Evolutionary conservation across 202 grass and related monocot species (phyloP), one percentile per base, ranked within the genome.

Genomic region (Zizania palustris): DNA sequence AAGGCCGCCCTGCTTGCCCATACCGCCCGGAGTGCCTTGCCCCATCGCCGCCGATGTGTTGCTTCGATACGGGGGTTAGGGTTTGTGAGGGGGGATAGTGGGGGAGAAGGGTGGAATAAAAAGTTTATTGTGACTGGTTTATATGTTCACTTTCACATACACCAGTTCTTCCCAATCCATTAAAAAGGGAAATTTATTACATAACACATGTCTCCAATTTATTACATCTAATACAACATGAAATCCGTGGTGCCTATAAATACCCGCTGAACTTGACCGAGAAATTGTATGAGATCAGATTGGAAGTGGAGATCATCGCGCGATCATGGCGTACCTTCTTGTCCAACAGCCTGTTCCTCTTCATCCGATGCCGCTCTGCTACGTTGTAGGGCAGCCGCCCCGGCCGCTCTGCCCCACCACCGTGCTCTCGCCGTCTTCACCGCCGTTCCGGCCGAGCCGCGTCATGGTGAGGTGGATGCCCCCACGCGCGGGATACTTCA

Each of bases 1-100:
- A 48, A 85, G 93, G 8, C 85, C 85, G 6, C 88, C 88, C 57
- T 87, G 90, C 71, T 88, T 93, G 21, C 90, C 90, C 88, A 97
- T 91, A 6, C 90, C 88, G 33, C 93, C 88, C 3, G 90, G 88
- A 22, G 90, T 85, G 11, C 90, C 90, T 75, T 93, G 90, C 19
- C 93, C 93, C 93, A 97, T 97, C 45, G 58, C 77, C 71, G 56
- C 71, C 51, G 55, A 73, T 19, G 34, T 16, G 68, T 34, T 19
- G 67, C 13, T 56, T 62, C 48, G 53, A 21, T 18, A 14, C 67
- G 63, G 62, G 45, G 48, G 15, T 62, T 89, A 89, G 88, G 87
- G 87, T 83, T 93, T 79, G 73, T 42, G 37, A n/a, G n/a, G n/a
- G n/a, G n/a, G 43, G 15, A 35, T n/a, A 7, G 66, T 5, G 18